Evolutionary conservation across 768 basidiomycete genomes (phyloP).

Genomic region (Tephrocybe sp.): DNA sequence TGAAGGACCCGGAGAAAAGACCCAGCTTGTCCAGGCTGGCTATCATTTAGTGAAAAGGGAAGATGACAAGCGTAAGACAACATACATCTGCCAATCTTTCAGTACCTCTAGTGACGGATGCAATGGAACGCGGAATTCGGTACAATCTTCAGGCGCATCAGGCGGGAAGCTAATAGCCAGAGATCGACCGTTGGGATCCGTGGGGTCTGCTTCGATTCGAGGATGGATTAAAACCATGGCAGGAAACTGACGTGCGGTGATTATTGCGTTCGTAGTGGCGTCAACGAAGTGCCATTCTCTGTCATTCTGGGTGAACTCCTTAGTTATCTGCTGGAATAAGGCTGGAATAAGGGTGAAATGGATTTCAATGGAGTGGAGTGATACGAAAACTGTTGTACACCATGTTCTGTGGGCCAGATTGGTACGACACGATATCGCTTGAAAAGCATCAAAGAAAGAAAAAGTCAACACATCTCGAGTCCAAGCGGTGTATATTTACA

Average conservation of each 20-base stretch:
- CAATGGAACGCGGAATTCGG: constrained; percentile 23
- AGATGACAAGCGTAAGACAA: not conserved
- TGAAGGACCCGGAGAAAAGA: constrained; percentile 51
- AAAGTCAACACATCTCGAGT: constrained; percentile 50
- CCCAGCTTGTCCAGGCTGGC: constrained; percentile 52
- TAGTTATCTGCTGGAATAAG: constrained; percentile 3
- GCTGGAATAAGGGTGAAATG: too few species aligned
- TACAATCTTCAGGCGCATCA: constrained; percentile 39
- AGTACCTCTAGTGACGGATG: constrained; percentile 50
- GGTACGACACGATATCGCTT: not conserved
- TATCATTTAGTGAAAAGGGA: not conserved
- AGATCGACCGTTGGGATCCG: constrained; percentile 43
- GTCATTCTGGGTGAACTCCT: constrained; percentile 56
- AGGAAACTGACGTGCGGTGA: constrained; percentile 67
- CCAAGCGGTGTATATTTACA: constrained; percentile 61
- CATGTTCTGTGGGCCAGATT: not conserved
- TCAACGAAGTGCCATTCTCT: constrained; percentile 72
- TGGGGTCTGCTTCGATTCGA: constrained; percentile 44
- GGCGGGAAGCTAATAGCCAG: constrained; percentile 62
- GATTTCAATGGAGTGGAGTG: too few species aligned
- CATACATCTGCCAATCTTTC: constrained; percentile 58
- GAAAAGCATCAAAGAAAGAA: not conserved
- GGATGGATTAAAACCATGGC: constrained; percentile 75
- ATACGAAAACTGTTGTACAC: constrained; percentile 16
- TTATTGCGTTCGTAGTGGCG: constrained; percentile 45